phyloP scores from a whole-genome alignment of 164 flowering plant species.

The Chimonanthus salicifolius region DNA sequence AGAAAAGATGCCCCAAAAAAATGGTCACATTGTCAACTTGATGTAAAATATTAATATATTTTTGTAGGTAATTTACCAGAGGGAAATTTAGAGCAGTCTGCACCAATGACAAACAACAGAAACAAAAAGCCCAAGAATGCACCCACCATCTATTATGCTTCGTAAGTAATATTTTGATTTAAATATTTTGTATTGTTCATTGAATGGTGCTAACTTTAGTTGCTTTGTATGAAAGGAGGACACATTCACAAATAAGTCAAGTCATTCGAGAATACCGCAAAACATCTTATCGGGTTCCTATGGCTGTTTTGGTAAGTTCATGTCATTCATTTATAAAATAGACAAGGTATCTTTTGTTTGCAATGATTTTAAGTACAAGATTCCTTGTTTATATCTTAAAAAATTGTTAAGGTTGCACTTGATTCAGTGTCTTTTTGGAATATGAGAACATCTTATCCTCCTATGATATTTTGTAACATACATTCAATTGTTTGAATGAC shows the following conservation, averaged over 20 bases:
- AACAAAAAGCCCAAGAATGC: conserved; percentile 32
- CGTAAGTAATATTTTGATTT: conserved; percentile 46
- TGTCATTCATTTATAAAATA: conserved; percentile 3
- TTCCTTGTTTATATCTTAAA: not conserved
- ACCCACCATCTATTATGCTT: conserved; percentile 68
- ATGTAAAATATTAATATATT: not conserved
- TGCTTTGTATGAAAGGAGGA: conserved; percentile 49
- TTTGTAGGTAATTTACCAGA: conserved; percentile 27
- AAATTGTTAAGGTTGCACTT: not conserved
- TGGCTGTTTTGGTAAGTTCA: conserved; percentile 77
- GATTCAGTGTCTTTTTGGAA: not conserved
- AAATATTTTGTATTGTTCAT: not conserved
- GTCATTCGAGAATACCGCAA: conserved; percentile 80
- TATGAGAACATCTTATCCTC: not conserved
- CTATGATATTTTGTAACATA: not conserved
- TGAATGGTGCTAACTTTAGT: conserved; percentile 3
- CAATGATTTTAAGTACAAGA: not conserved
- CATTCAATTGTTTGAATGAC: not conserved
- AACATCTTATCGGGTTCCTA: conserved; percentile 85
- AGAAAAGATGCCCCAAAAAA: not conserved
- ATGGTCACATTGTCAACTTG: conserved; percentile 2
- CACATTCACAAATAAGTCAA: conserved; percentile 89
- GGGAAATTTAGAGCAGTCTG: conserved; percentile 22
- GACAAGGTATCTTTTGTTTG: not conserved
- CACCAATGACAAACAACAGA: conserved; percentile 26